Percentiles rank a stretch among this genome's conserved stretches.
Evolutionary conservation across 177 flowering plant genomes (phyloP).

Genomic region (Vitis hybrid): DNA sequence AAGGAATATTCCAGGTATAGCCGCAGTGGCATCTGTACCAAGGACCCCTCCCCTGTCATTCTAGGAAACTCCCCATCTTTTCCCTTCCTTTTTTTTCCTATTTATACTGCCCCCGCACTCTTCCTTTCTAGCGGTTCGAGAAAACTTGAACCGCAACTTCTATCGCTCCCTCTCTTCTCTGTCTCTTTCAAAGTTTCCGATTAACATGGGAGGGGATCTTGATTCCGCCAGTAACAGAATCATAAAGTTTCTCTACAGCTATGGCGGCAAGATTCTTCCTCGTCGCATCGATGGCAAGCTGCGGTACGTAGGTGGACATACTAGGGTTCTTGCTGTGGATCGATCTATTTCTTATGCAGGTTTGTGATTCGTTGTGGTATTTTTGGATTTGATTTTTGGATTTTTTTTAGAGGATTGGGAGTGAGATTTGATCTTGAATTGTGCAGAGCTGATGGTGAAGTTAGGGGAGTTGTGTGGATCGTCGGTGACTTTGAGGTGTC

Average conservation of each 20-base stretch:
- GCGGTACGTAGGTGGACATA: constrained; percentile 57
- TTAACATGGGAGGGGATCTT: constrained; percentile 1
- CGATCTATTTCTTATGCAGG: constrained; percentile 45
- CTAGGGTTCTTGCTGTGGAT: constrained; percentile 47
- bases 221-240: neutral
- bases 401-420: neutral
- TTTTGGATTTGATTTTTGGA: neutral
- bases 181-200: neutral
- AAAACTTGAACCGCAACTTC: neutral
- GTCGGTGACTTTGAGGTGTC: constrained; percentile 43
- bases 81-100: neutral
- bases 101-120: neutral
- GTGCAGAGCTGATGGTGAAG: constrained; percentile 49
- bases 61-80: too few species aligned
- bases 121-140: neutral
- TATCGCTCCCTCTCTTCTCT: neutral
- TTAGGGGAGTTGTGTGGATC: constrained; percentile 41
- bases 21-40: too few species aligned
- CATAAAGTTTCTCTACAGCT: constrained; percentile 56
- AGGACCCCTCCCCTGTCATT: neutral
- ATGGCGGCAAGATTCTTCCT: constrained; percentile 48
- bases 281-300: constrained; percentile 45
- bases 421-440: neutral
- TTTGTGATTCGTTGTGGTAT: neutral
- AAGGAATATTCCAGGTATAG: too few species aligned